Conservation (phyloP, 352 stramenopile genomes). For the Pilasporangium apinafurcum region DNA sequence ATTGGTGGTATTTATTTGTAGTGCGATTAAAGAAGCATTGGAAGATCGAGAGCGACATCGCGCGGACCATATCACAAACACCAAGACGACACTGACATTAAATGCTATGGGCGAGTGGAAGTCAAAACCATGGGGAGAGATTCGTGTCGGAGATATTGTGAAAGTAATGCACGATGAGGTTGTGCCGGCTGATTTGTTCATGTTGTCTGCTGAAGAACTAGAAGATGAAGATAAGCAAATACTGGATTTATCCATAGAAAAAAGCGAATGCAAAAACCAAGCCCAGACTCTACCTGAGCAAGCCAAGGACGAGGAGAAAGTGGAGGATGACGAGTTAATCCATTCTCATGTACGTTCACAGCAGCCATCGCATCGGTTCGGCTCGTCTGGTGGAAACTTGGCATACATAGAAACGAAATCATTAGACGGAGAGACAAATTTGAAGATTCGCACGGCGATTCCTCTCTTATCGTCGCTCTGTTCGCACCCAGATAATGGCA, state of each 20-base stretch:
- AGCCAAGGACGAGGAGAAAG: conserved; percentile 8
- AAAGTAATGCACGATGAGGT: conserved; percentile 65
- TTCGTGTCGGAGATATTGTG: conserved; percentile 79
- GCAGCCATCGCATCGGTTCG: too few species aligned
- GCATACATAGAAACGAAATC: conserved; percentile 86
- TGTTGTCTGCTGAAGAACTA: conserved; percentile 48
- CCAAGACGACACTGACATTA: conserved; percentile 41
- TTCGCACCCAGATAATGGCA: conserved; percentile 9
- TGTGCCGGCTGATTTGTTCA: conserved; percentile 63
- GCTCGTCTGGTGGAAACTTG: conserved; percentile 27
- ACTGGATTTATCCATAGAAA: too few species aligned
- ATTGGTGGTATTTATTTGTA: conserved; percentile 72
- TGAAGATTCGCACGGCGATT: conserved; percentile 78
- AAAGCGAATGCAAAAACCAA: conserved; percentile 1
- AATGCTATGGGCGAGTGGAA: conserved; percentile 38
- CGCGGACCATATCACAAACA: conserved; percentile 69
- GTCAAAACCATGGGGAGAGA: conserved; percentile 46
- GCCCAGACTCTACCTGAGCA: background rate
- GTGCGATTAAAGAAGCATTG: conserved; percentile 75
- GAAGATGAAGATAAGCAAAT: too few species aligned
- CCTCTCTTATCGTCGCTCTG: conserved; percentile 35
- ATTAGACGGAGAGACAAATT: conserved; percentile 77
- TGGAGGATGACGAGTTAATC: too few species aligned
- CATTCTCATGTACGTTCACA: too few species aligned
- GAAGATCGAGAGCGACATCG: conserved; percentile 78